Base-by-base conservation (phyloP, 2,329 filamentous ascomycete genomes). In the Zasmidium cellare region DNA sequence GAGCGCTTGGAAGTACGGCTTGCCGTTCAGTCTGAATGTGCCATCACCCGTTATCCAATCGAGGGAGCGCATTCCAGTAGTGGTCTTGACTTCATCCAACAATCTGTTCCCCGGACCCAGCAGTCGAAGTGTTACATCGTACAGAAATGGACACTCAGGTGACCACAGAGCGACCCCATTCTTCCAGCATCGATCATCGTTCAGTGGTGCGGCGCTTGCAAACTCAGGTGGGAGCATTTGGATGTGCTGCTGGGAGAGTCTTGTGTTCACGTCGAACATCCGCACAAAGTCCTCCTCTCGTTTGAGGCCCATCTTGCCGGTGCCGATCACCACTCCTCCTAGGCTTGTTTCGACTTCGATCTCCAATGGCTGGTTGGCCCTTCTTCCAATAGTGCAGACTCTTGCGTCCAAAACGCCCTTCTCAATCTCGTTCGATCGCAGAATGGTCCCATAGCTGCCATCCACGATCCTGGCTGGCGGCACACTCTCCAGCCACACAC, bases 401-500 rank as follows among this genome's bases (percentile, higher is more conserved):
- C 70, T 76, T 9, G 80, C 82, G 57, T 81, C 76, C 1, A 89
- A 65, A 1, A 77, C 67, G 0, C 84, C 84, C 1, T 71, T 72
- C 6, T 79, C 70, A 56, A 86, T 83, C 28, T 85, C 79, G 57
- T 83, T 79, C 2, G 82, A 80, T 31, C 75, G 76, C 28, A 87
- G 67, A 7, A 88, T 76, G 0, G 85, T 88, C 1, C 86, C 86
- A 1, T 77, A 72, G 63, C 80, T 82, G 64, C 82, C 80, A 61
- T 85, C 80, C 2, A 78, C 83, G 51, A 87, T 77, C 12, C 82
- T 75, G 3, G 77, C 75, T 0, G 71, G 56, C 1, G 84, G 84
- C 1, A 85, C 82, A 44, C 78, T 77, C 62, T 87, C 84, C 1
- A 91, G 74, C 87, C 87, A 91, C 0, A 90, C 87, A 18, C 80